phyloP scores from a whole-genome alignment of 352 stramenopile species.

The Nothophytophthora sp. region DNA sequence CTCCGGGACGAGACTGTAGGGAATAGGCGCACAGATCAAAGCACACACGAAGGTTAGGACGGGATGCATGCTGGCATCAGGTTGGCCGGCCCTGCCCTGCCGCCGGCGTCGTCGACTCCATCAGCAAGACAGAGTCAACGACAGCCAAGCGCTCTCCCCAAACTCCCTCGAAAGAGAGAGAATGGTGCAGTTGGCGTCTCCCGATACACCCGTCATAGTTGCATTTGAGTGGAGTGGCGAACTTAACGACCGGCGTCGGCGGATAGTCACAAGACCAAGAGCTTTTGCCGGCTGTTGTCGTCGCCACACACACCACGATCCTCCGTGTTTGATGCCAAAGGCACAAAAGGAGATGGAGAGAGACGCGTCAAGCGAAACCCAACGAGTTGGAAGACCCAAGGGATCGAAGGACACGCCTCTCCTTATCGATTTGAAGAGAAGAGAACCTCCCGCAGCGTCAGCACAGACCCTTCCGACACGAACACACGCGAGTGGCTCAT shows the following conservation, averaged over 20 bases:
- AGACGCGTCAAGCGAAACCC: too few species aligned
- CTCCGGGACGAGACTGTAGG: conserved; percentile 82
- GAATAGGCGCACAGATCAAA: conserved; percentile 4
- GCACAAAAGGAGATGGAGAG: conserved; percentile 89
- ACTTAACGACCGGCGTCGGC: too few species aligned
- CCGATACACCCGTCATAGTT: conserved; percentile 87
- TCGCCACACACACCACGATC: conserved; percentile 86
- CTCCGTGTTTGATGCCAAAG: conserved; percentile 73
- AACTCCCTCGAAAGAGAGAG: background rate
- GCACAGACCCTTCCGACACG: too few species aligned
- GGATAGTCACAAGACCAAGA: too few species aligned
- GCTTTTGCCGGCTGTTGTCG: too few species aligned
- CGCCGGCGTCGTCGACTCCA: too few species aligned
- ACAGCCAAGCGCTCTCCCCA: too few species aligned
- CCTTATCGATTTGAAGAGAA: conserved; percentile 90
- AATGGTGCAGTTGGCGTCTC: conserved; percentile 10
- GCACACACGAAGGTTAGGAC: conserved; percentile 59
- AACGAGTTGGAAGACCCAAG: conserved; percentile 44
- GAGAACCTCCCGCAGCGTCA: too few species aligned
- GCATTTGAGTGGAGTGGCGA: conserved; percentile 87
- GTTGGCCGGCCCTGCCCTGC: conserved; percentile 5
- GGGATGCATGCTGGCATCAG: conserved; percentile 55
- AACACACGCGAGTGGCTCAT: too few species aligned
- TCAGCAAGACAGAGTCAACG: too few species aligned
- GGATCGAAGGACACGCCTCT: conserved; percentile 10